Percentiles rank a stretch among this genome's conserved stretches.
phyloP scores from a whole-genome alignment of 495 filamentous ascomycete genomes.

The Cercophora newfieldiana region DNA sequence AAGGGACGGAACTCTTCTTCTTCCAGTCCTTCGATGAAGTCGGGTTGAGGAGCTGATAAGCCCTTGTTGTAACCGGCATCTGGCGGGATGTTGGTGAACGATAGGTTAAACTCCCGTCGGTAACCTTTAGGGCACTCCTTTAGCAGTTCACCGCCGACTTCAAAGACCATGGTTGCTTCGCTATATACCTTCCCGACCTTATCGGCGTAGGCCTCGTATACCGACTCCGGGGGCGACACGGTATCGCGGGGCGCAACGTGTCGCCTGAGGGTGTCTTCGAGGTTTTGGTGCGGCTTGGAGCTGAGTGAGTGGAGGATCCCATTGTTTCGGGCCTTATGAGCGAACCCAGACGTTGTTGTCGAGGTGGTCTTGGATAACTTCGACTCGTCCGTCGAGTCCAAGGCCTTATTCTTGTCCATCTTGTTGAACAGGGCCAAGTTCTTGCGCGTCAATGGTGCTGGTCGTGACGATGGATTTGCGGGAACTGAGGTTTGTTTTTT shows the following conservation, averaged over 20 bases:
- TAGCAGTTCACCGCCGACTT: conserved; percentile 15
- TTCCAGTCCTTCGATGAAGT: conserved; percentile 1
- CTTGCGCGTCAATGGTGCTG: no score
- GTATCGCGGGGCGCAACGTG: conserved; percentile 22
- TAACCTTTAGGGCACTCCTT: conserved; percentile 21
- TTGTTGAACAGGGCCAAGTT: no score
- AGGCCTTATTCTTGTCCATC: no score
- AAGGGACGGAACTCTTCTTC: neutral
- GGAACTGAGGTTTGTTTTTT: no score
- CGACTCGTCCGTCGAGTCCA: no score
- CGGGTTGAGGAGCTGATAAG: no score
- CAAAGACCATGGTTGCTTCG: conserved; percentile 27
- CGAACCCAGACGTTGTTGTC: no score
- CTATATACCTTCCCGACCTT: conserved; percentile 22
- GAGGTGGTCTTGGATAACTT: no score
- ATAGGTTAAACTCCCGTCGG: no score
- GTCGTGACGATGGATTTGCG: no score
- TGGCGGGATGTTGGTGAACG: conserved; percentile 13
- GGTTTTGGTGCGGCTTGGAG: conserved; percentile 27
- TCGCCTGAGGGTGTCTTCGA: conserved; percentile 26
- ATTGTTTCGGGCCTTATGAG: no score
- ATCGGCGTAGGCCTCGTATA: conserved; percentile 23
- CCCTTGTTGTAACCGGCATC: conserved; percentile 24
- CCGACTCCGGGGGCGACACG: conserved; percentile 26
- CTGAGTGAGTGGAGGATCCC: conserved; percentile 15